Percentiles rank a stretch among this genome's conserved stretches.
Evolutionary conservation across 1,284 basidiomycete species (phyloP).

Genomic region (Salmacisia buchloeana): DNA sequence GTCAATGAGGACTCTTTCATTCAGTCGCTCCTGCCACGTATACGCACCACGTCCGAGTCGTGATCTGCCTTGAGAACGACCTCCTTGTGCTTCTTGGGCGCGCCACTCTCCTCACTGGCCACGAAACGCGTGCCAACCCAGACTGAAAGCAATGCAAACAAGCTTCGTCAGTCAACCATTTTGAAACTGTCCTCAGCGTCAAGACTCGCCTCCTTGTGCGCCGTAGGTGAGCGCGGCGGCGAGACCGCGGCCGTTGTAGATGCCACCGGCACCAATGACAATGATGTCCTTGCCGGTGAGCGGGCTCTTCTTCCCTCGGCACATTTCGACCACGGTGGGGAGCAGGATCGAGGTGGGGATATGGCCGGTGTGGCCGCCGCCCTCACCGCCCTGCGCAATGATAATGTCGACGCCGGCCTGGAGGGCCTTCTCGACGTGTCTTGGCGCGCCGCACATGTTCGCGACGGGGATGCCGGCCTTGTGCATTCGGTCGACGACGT

Average conservation of each 20-base stretch:
- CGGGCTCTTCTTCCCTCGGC: constrained; percentile 34
- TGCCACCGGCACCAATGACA: constrained; percentile 39
- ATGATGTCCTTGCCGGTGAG: constrained; percentile 41
- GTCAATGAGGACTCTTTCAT: background rate
- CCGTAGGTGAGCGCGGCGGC: constrained; percentile 40
- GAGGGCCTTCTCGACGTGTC: constrained; percentile 42
- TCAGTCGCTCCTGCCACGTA: background rate
- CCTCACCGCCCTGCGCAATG: constrained; percentile 45
- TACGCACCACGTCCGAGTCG: constrained; percentile 31
- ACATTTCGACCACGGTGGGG: constrained; percentile 39
- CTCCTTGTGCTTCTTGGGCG: constrained; percentile 43
- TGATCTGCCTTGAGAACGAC: constrained; percentile 40
- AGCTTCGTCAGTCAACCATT: background rate
- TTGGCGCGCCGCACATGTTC: constrained; percentile 64
- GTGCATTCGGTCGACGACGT: constrained; percentile 41
- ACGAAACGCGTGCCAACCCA: constrained; percentile 74
- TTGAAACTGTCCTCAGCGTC: background rate
- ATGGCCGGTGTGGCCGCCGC: constrained; percentile 44
- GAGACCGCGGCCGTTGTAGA: constrained; percentile 37
- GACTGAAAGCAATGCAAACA: constrained; percentile 12
- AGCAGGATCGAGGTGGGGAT: constrained; percentile 36
- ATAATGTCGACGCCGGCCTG: constrained; percentile 42
- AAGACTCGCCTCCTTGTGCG: constrained; percentile 20
- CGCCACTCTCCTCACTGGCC: constrained; percentile 54
- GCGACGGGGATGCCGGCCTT: constrained; percentile 31